phyloP scores from a whole-genome alignment of 768 basidiomycete genomes.

The Pilatotrama ljubarskyi region DNA sequence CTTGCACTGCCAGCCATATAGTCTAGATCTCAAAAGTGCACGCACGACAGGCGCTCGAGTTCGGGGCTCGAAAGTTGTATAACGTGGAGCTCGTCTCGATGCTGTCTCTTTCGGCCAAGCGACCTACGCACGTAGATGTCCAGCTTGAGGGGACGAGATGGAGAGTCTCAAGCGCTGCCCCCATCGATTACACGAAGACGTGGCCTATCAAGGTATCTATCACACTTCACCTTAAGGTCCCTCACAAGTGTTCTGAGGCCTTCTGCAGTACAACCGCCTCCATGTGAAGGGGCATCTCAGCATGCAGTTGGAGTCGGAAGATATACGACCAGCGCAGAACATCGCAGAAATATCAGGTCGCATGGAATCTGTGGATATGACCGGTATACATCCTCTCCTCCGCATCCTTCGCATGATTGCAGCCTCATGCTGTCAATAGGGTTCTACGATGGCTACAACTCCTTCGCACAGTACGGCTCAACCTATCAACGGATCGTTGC shows the following conservation, averaged over 20 bases:
- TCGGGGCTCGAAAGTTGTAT: constrained; percentile 32
- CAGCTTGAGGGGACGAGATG: constrained; percentile 26
- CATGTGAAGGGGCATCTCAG: constrained; percentile 15
- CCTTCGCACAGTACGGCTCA: constrained; percentile 37
- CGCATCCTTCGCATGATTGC: background rate
- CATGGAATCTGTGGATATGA: constrained; percentile 13
- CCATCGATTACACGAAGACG: constrained; percentile 11
- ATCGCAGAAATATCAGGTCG: background rate
- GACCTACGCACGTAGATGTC: constrained; percentile 24
- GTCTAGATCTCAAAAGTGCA: constrained; percentile 8
- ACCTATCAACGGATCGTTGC: constrained; percentile 32
- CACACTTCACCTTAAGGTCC: constrained; percentile 31
- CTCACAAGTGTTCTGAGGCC: constrained; percentile 2
- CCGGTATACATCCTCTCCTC: background rate
- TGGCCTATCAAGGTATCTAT: constrained; percentile 9
- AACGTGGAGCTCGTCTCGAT: constrained; percentile 31
- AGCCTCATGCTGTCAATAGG: background rate
- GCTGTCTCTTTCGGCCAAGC: constrained; percentile 28
- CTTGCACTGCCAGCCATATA: background rate
- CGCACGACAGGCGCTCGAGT: constrained; percentile 37
- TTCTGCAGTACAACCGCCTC: constrained; percentile 10
- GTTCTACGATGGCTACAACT: constrained; percentile 20
- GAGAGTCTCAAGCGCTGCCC: constrained; percentile 30
- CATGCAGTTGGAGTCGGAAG: background rate
- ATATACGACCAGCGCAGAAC: background rate